Evolutionary conservation across 2,329 filamentous ascomycete species (phyloP).

Genomic region (Westerdykella sp.): DNA sequence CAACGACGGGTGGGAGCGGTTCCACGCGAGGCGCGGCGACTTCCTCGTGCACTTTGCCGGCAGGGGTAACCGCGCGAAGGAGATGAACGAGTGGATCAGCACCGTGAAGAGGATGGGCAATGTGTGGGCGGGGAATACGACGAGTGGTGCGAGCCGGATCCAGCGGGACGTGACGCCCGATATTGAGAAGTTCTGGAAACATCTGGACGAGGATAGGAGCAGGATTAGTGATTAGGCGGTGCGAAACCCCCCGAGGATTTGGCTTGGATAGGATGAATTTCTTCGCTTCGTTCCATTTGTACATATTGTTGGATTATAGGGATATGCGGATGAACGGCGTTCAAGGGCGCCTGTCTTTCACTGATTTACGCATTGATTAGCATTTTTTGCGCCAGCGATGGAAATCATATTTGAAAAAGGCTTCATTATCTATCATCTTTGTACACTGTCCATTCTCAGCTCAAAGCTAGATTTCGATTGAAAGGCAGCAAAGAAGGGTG

Average conservation of each 20-base stretch:
- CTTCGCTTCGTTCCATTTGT: too few species aligned
- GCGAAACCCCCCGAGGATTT: background rate
- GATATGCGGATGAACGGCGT: too few species aligned
- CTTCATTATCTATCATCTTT: too few species aligned
- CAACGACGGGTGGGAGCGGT: slow-evolving; percentile 32
- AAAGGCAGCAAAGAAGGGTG: too few species aligned
- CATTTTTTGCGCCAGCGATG: too few species aligned
- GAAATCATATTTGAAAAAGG: too few species aligned
- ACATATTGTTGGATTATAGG: too few species aligned
- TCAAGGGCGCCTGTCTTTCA: too few species aligned
- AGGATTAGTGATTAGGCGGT: background rate
- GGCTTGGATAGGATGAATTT: background rate
- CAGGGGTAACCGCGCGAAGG: slow-evolving; percentile 24
- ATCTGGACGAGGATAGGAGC: background rate
- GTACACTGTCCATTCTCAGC: too few species aligned
- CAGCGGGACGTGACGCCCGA: slow-evolving; percentile 21
- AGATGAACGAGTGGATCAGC: slow-evolving; percentile 36
- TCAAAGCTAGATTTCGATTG: too few species aligned
- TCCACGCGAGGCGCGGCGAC: slow-evolving; percentile 37
- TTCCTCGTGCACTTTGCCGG: slow-evolving; percentile 43
- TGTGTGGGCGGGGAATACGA: slow-evolving; percentile 15
- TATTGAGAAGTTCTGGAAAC: slow-evolving; percentile 18
- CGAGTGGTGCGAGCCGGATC: slow-evolving; percentile 4
- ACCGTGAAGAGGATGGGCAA: slow-evolving; percentile 27
- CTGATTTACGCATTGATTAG: too few species aligned